Evolutionary conservation across 257 asterid genomes (phyloP).

Genomic region (Plantago elongata): DNA sequence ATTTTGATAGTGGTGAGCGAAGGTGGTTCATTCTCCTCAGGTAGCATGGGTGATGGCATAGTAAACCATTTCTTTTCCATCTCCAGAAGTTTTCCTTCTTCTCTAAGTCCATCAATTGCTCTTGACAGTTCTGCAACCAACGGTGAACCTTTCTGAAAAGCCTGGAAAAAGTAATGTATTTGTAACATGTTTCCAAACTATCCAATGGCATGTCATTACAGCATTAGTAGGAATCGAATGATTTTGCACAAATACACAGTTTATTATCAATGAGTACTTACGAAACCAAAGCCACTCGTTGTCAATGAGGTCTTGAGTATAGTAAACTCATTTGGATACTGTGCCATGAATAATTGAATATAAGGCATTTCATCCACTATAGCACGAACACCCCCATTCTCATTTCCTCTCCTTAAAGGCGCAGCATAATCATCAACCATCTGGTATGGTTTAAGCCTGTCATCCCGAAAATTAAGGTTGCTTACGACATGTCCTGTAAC

Average conservation of each 20-base stretch:
- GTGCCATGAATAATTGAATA: conserved; percentile 26
- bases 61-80: conserved; percentile 30
- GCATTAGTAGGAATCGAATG: too few relatives aligned
- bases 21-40: not conserved
- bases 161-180: conserved; percentile 12
- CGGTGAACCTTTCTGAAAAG: conserved; percentile 29
- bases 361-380: conserved; percentile 40
- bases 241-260: too few relatives aligned
- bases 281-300: conserved; percentile 38
- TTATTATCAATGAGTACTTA: conserved; percentile 8
- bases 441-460: conserved; percentile 13
- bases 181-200: too few relatives aligned
- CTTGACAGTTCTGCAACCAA: conserved; percentile 27
- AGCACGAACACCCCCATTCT: conserved; percentile 31
- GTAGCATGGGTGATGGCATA: not conserved
- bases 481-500: not conserved
- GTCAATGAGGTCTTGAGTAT: conserved; percentile 25
- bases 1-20: conserved; percentile 3
- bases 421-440: conserved; percentile 20
- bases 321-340: conserved; percentile 25
- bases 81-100: conserved; percentile 18
- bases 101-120: conserved; percentile 27
- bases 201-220: too few relatives aligned
- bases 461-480: conserved; percentile 18
- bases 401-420: conserved; percentile 25